Conservation (phyloP, 306 rosid species). For the Casuarina equisetifolia region DNA sequence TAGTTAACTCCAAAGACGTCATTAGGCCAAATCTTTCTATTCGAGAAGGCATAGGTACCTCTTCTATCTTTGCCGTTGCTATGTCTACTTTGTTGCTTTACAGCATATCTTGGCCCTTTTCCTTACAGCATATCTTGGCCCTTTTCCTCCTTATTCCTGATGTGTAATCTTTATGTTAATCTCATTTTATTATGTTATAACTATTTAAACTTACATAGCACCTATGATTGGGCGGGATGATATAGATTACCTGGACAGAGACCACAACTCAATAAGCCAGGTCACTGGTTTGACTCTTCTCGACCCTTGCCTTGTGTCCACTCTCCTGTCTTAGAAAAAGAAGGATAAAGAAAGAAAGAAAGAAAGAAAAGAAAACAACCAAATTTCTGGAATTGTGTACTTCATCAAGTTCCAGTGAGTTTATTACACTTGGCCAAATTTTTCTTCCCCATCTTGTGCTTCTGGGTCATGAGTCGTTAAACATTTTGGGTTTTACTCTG, state of each 20-base stretch:
- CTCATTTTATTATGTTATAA: background rate
- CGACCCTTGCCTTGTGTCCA: background rate
- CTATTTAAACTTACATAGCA: too few species aligned
- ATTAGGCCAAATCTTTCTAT: slow-evolving; percentile 87
- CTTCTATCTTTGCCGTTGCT: background rate
- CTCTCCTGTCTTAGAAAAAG: background rate
- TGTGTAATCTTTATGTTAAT: background rate
- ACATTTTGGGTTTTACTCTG: too few species aligned
- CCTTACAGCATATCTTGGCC: background rate
- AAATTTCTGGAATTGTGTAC: background rate
- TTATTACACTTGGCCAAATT: background rate
- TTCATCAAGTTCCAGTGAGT: background rate
- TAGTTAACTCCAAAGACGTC: slow-evolving; percentile 72
- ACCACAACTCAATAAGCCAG: background rate
- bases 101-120: background rate
- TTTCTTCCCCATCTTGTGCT: background rate
- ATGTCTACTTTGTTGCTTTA: background rate
- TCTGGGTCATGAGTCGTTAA: background rate
- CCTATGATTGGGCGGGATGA: background rate
- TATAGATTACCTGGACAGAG: background rate
- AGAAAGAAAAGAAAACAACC: background rate
- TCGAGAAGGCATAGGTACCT: slow-evolving; percentile 90
- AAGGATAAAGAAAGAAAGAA: background rate
- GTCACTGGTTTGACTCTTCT: background rate
- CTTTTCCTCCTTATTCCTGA: background rate